Conservation (phyloP, 2,329 filamentous ascomycete species). For the Microsporum canis region DNA sequence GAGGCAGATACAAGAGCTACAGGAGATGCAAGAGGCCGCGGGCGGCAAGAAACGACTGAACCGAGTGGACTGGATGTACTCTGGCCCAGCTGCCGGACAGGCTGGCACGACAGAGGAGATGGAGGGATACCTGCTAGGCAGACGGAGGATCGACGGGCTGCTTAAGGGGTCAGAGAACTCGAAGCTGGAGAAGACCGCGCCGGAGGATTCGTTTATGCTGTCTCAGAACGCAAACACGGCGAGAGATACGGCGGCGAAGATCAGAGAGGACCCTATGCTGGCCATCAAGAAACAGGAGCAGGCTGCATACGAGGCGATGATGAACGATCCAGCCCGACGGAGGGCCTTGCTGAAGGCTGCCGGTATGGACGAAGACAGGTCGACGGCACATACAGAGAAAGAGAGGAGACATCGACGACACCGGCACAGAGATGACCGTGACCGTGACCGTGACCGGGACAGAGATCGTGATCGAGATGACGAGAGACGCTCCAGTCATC, state of each 20-base stretch:
- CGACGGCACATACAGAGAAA: slow-evolving; percentile 27
- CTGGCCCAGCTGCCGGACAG: slow-evolving; percentile 67
- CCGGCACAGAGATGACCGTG: slow-evolving; percentile 19
- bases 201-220: slow-evolving; percentile 52
- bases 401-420: slow-evolving; percentile 40
- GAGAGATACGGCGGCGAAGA: slow-evolving; percentile 72
- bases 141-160: slow-evolving; percentile 79
- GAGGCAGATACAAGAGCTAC: slow-evolving; percentile 79
- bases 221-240: slow-evolving; percentile 52
- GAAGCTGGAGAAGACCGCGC: slow-evolving; percentile 64
- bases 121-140: slow-evolving; percentile 86
- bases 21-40: slow-evolving; percentile 76
- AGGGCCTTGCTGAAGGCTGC: slow-evolving; percentile 52
- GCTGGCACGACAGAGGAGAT: slow-evolving; percentile 73
- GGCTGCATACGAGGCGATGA: slow-evolving; percentile 54
- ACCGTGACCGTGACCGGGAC: slow-evolving; percentile 16
- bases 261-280: slow-evolving; percentile 79
- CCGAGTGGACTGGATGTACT: slow-evolving; percentile 97
- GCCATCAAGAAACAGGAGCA: slow-evolving; percentile 91
- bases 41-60: slow-evolving; percentile 70
- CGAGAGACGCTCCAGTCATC: slow-evolving; percentile 12
- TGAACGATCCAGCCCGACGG: slow-evolving; percentile 39
- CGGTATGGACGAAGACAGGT: slow-evolving; percentile 24
- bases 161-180: slow-evolving; percentile 71
- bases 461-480: slow-evolving; percentile 9